Conservation (phyloP, 345 rosid species). For the Citrus hindsii region DNA sequence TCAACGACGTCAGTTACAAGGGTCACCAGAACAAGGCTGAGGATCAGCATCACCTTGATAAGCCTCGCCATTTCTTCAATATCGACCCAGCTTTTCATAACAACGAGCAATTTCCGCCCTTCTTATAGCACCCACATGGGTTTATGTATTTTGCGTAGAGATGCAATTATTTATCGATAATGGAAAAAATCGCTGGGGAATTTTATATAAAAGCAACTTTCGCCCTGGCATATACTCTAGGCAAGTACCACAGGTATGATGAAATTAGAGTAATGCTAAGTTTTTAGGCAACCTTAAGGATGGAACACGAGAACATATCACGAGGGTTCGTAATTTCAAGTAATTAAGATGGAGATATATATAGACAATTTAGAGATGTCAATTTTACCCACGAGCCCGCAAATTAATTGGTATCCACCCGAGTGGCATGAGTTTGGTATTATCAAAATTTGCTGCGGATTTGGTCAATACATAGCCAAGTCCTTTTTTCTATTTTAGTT, state of each 20-base stretch:
- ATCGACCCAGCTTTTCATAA: not conserved
- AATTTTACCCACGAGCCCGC: too few species aligned
- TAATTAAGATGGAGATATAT: not conserved
- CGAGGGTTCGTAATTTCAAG: not conserved
- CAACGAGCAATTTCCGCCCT: not conserved
- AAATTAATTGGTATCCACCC: too few species aligned
- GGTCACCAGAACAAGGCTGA: not conserved
- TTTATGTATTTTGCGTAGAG: too few species aligned
- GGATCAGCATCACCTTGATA: not conserved
- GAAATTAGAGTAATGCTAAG: not conserved
- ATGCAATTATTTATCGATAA: too few species aligned
- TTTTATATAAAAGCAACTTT: not conserved
- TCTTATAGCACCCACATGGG: not conserved
- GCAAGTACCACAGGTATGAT: not conserved
- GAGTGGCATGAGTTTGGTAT: too few species aligned
- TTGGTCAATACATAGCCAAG: too few species aligned
- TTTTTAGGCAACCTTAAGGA: not conserved
- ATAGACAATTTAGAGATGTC: too few species aligned
- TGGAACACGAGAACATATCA: not conserved
- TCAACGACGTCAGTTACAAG: not conserved
- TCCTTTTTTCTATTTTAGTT: too few species aligned
- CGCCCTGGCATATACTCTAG: not conserved
- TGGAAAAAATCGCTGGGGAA: not conserved
- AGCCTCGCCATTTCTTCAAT: not conserved
- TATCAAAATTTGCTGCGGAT: too few species aligned